Evolutionary conservation across 768 basidiomycete genomes (phyloP), one percentile per base, ranked within the genome.

Genomic region (Flagelloscypha sp.): DNA sequence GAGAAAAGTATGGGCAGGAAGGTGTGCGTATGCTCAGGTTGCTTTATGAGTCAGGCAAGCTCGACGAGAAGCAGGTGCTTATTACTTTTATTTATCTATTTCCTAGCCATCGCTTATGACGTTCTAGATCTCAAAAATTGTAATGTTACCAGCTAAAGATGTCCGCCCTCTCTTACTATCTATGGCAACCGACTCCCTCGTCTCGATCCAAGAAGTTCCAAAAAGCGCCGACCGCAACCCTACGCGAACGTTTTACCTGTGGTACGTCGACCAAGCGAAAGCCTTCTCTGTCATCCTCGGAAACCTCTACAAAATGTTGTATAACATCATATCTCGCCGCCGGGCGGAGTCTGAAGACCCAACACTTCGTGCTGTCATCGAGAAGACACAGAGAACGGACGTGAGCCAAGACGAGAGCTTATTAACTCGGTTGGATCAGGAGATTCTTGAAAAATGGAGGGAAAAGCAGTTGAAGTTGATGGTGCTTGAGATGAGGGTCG

Each of bases 161-260:
- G 82, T 86, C 35, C 79, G 93, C 35, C 79, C 82, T 8, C 61
- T 88, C 29, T 66, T 97, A 36, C 73, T 85, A 13, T 74, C 76
- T 3, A 72, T 99, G 33, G 79, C 88, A 9, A 67, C 79, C 2
- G 80, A 93, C 50, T 81, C 78, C 22, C 53, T 98, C 36, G 79
- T 98, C 47, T 88, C 84, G 50, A 81, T 84, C 8, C 90, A 95
- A 62, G 93, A 97, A 57, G 82, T 97, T 2, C 85, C 95, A 4
- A 84, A 84, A 58, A 85, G 79, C 46, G 79, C 84, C 15, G 90
- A 94, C 53, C 83, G 90, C 31, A 87, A 88, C 55, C 86, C 90
- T 4, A 74, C 81, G 0, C 72, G 89, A 17, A 92, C 83, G 31
- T 86, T 90, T 55, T 97, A 87, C 61, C 74, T 97, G 21, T 98